Conservation (phyloP, 441 rosid genomes). For the Gossypium laxum region DNA sequence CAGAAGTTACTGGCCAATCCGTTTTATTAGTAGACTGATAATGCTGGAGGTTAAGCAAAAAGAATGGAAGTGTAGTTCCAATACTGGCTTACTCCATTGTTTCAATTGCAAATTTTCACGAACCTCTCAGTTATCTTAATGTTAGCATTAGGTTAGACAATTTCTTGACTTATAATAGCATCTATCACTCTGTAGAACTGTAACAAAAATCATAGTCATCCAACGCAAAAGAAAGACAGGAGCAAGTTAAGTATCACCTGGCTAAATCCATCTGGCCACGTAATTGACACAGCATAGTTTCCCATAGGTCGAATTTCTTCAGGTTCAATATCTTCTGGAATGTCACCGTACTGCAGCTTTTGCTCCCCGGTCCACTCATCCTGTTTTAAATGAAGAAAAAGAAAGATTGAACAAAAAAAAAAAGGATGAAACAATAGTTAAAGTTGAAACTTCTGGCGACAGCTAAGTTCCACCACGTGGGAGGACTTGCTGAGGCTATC, state of each 20-base stretch:
- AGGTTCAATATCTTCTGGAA: slow-evolving; percentile 84
- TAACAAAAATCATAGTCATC: slow-evolving; percentile 11
- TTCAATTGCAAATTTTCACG: too few relatives aligned
- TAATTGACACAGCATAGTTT: slow-evolving; percentile 81
- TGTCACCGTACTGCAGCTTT: slow-evolving; percentile 55
- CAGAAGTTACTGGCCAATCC: too few relatives aligned
- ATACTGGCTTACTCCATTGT: background rate
- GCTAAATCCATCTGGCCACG: slow-evolving; percentile 91
- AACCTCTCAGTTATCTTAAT: background rate
- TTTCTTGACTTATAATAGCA: background rate
- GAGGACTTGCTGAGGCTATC: background rate
- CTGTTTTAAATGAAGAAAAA: slow-evolving; percentile 26
- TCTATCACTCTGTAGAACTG: background rate
- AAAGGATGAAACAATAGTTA: background rate
- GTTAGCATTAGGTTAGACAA: background rate
- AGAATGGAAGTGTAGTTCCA: background rate
- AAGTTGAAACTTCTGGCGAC: background rate
- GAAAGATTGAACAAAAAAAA: background rate
- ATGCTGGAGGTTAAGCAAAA: too few relatives aligned
- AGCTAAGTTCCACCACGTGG: background rate
- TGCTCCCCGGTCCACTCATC: slow-evolving; percentile 95
- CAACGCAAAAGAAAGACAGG: background rate
- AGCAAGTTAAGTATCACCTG: slow-evolving; percentile 39
- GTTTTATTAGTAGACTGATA: too few relatives aligned
- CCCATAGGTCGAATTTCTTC: slow-evolving; percentile 88